A percentile compares a stretch with the other conserved stretches of the same genome.
These are phyloP conservation scores for Eremothecium coryli DNA, from an alignment of 1,139 yeast species.

Conservation along the genomic window DNA sequence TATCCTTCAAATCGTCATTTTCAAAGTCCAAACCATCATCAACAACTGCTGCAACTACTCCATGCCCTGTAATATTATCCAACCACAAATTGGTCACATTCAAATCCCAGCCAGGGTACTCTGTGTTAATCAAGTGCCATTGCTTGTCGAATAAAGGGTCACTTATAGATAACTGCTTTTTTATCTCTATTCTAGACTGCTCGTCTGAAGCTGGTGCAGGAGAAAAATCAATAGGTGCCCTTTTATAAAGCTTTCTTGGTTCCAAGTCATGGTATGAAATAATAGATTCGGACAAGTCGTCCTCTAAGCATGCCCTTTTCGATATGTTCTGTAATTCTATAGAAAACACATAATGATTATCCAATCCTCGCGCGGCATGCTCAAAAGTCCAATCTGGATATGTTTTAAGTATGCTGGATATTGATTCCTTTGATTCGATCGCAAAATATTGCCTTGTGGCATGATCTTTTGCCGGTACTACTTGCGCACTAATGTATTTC, in stretches of 20 bases:
- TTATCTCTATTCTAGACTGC: slow-evolving; percentile 30
- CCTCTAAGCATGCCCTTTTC: slow-evolving; percentile 13
- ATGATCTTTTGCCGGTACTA: slow-evolving; percentile 33
- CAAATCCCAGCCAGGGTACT: slow-evolving; percentile 70
- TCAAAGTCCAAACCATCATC: slow-evolving; percentile 93
- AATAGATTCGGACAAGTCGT: slow-evolving; percentile 27
- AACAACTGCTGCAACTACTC: slow-evolving; percentile 75
- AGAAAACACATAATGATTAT: slow-evolving; percentile 56
- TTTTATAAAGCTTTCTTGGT: slow-evolving; percentile 39
- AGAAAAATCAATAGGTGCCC: slow-evolving; percentile 34
- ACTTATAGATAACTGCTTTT: slow-evolving; percentile 49
- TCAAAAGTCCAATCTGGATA: slow-evolving; percentile 44
- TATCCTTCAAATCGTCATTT: slow-evolving; percentile 58
- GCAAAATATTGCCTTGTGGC: slow-evolving; percentile 41
- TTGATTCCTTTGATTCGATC: slow-evolving; percentile 37
- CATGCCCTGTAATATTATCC: slow-evolving; percentile 71
- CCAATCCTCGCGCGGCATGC: slow-evolving; percentile 50
- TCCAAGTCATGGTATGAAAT: slow-evolving; percentile 43
- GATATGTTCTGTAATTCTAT: slow-evolving; percentile 11
- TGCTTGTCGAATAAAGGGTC: slow-evolving; percentile 79
- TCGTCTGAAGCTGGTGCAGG: slow-evolving; percentile 21
- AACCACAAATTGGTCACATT: slow-evolving; percentile 85
- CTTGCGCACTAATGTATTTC: slow-evolving; percentile 7
- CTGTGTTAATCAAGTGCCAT: slow-evolving; percentile 81
- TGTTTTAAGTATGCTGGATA: slow-evolving; percentile 31